phyloP scores from a whole-genome alignment of 1,284 basidiomycete genomes.

The Ustilago crameri region DNA sequence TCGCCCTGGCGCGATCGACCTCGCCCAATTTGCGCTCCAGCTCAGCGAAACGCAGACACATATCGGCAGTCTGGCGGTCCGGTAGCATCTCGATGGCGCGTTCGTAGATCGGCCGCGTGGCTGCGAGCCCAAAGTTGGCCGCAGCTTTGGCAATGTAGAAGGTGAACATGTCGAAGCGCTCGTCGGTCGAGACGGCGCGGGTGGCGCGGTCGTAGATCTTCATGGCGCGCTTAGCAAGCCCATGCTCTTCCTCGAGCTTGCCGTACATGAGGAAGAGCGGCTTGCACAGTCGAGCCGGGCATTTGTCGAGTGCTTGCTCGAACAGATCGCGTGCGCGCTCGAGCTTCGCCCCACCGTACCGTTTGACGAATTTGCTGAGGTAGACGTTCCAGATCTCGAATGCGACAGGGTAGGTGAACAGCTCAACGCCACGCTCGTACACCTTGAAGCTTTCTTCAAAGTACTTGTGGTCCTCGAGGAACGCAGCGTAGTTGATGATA shows the following conservation, averaged over 20 bases:
- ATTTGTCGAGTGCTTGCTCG: slow-evolving; percentile 96
- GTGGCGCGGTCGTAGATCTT: slow-evolving; percentile 93
- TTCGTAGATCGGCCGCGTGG: slow-evolving; percentile 96
- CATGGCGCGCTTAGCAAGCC: slow-evolving; percentile 95
- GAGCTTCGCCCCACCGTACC: slow-evolving; percentile 92
- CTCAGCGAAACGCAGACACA: slow-evolving; percentile 94
- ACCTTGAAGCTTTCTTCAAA: slow-evolving; percentile 99
- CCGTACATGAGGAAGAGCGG: slow-evolving; percentile 95
- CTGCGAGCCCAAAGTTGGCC: slow-evolving; percentile 93
- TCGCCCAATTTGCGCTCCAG: slow-evolving; percentile 98
- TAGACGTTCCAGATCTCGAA: slow-evolving; percentile 99
- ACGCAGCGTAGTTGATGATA: slow-evolving; percentile 95
- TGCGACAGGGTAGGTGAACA: slow-evolving; percentile 97
- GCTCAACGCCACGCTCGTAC: slow-evolving; percentile 95
- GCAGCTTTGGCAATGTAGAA: slow-evolving; percentile 95
- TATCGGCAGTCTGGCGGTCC: slow-evolving; percentile 92
- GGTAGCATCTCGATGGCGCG: slow-evolving; percentile 92
- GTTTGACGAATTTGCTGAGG: slow-evolving; percentile 93
- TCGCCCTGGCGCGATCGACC: slow-evolving; percentile 94
- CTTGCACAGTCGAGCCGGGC: slow-evolving; percentile 93
- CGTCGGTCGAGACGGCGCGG: slow-evolving; percentile 82
- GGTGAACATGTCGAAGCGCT: slow-evolving; percentile 97
- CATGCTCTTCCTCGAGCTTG: slow-evolving; percentile 91
- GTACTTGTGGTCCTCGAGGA: slow-evolving; percentile 97
- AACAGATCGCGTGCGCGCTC: slow-evolving; percentile 96